Base-by-base conservation (phyloP, 257 asterid genomes). In the Hygrophila difformis region DNA sequence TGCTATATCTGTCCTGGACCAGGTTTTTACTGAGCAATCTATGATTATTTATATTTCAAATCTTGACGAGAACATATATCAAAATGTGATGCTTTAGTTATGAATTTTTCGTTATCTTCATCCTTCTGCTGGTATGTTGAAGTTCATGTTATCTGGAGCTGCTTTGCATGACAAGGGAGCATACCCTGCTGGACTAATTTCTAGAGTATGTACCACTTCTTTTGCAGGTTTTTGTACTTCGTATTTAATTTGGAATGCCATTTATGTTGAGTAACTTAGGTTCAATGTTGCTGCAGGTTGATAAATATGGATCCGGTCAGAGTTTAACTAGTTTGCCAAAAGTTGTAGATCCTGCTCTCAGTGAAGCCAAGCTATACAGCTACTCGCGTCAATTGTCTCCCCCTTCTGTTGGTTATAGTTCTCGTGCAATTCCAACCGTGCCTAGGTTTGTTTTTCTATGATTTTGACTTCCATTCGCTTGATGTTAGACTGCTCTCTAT, bases 121-220 rank as follows among this genome's bases (percentile, higher is more conserved):
- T 64, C 53, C 46, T 33, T 55, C 60, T 50, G n/a, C n/a, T n/a
- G n/a, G n/a, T n/a, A n/a, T n/a, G n/a, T 37, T 65, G 49, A 51
- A 88, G 97, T 81, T 88, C 66, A 81, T 88, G 94, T 60, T 82
- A 57, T 81, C 94, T 2, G 97, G 87, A 73, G 76, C 81, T 5
- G 61, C 79, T 70, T 49, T 63, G 48, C 74, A 44, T 50, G 64
- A 84, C 49, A 88, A 79, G 67, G 83, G 87, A 64, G 84, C 72
- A 64, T 84, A 66, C 68, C 79, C 84, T 16, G 79, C 74, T 40
- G 85, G 72, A 44, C 66, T 88, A 64, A 79, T 88, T 52, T 70
- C 94, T 57, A 67, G 57, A 74, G 97, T 88, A 79, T 17, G 77
- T 42, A 44, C 38, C 56, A 45, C 49, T 46, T 55, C 37, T 56